Base-by-base conservation (phyloP, 1,284 basidiomycete genomes). In the Xanthoconium separans region DNA sequence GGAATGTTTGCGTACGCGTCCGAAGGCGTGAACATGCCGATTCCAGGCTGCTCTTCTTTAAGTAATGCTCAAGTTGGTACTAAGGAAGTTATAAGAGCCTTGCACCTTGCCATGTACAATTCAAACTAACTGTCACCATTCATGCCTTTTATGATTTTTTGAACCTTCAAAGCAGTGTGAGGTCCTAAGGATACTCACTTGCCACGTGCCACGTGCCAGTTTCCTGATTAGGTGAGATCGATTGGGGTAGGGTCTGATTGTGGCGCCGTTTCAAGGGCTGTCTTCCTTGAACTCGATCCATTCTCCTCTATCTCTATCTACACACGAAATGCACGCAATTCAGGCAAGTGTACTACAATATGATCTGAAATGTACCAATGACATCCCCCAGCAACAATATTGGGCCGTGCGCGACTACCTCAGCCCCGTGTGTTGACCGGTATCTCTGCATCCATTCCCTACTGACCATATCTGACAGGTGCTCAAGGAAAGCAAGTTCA, bases 351-450 rank as follows among this genome's bases (percentile, higher is more conserved):
- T 8, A 41, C 3, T 39, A 0, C 2, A 43, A 20, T 36, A 5
- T 47, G 6, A 2, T 7, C 36, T 40, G 11, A 47, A 33, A 40
- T 43, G 6, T 60, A 27, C 57, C 60, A 20, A 59, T 33, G 13
- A 31, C 46, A 44, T n/a, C 56, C 48, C 43, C 57, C 18, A 89
- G 84, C 85, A 89, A 76, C 93, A 96, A 78, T 93, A 91, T 73
- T 97, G 93, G 89, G 91, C 93, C 12, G 89, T 98, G 57, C 86
- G 96, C 65, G 96, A 98, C 72, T 97, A 97, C 73, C 87, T 99
- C 57, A 93, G 93, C 57, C 96, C 96, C 7, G 94, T 95, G 71
- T 63, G 83, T 68, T 52, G 49, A 46, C 58, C 37, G 61, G 55
- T 59, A 60, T 57, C 64, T 57, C 29, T 11, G 49, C 20, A 61